A percentile compares a stretch with the other conserved stretches of the same genome.
phyloP scores from a whole-genome alignment of 352 stramenopile genomes.

The Phytopythium mirpurense region DNA sequence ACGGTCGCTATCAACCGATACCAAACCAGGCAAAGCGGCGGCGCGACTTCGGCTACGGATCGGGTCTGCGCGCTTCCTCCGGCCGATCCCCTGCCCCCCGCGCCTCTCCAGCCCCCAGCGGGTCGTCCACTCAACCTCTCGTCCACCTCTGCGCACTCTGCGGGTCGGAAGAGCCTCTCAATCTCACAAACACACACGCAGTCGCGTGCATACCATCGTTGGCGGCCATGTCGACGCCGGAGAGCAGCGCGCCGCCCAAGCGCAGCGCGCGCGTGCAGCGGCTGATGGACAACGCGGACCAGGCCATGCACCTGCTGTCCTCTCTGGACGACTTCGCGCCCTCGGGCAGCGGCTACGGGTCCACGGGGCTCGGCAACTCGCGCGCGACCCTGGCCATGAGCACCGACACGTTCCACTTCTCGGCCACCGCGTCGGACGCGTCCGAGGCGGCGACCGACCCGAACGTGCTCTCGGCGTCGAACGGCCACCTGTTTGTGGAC shows the following conservation, averaged over 20 bases:
- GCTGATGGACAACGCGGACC: slow-evolving; percentile 72
- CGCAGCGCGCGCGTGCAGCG: slow-evolving; percentile 60
- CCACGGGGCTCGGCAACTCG: slow-evolving; percentile 7
- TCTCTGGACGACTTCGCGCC: slow-evolving; percentile 39
- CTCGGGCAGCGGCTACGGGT: slow-evolving; percentile 5
- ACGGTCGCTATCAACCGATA: slow-evolving; percentile 1
- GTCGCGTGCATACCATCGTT: background rate
- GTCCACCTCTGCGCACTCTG: background rate
- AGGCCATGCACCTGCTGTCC: slow-evolving; percentile 58
- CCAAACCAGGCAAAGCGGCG: background rate
- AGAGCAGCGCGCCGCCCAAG: slow-evolving; percentile 1
- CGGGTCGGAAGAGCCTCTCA: background rate
- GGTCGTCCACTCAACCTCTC: background rate
- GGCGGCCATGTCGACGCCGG: background rate
- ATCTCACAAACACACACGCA: background rate
- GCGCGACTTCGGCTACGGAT: background rate
- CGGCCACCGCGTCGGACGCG: slow-evolving; percentile 8
- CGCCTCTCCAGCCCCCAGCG: background rate
- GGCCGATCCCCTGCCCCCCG: background rate
- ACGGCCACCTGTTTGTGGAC: slow-evolving; percentile 5
- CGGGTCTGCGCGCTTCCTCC: background rate
- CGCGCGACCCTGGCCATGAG: slow-evolving; percentile 14
- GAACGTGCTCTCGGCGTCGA: slow-evolving; percentile 4
- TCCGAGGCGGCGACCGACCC: slow-evolving; percentile 3
- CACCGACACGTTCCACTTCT: slow-evolving; percentile 36